phyloP scores from a whole-genome alignment of 768 basidiomycete genomes.

The Tylopilus rubrobrunneus region DNA sequence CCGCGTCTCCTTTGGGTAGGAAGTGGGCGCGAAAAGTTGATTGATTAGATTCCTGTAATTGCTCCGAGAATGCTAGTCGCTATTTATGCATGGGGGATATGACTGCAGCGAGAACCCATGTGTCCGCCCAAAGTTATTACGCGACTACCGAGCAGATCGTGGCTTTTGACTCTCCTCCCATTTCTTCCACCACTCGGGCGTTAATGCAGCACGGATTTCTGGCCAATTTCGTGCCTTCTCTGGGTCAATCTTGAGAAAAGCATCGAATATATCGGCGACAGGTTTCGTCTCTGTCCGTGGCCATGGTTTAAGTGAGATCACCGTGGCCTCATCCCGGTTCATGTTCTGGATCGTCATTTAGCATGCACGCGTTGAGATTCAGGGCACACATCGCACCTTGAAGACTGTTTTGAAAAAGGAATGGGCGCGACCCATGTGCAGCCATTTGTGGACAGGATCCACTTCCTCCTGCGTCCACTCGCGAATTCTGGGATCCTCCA shows the following conservation, averaged over 20 bases:
- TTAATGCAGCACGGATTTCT: slow-evolving; percentile 19
- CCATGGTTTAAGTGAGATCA: slow-evolving; percentile 8
- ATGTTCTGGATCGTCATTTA: slow-evolving; percentile 15
- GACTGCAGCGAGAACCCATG: neutral
- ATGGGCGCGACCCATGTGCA: slow-evolving; percentile 31
- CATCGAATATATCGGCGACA: slow-evolving; percentile 18
- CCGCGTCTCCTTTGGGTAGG: slow-evolving; percentile 50
- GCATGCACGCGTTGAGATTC: neutral
- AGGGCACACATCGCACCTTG: slow-evolving; percentile 17
- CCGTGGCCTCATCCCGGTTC: slow-evolving; percentile 13
- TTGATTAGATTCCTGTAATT: slow-evolving; percentile 33
- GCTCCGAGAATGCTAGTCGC: slow-evolving; percentile 7
- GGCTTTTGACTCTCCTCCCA: slow-evolving; percentile 25
- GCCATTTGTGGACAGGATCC: slow-evolving; percentile 32
- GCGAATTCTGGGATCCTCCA: slow-evolving; percentile 38
- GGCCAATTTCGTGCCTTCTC: slow-evolving; percentile 20
- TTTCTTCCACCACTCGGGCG: slow-evolving; percentile 30
- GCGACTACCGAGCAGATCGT: slow-evolving; percentile 1
- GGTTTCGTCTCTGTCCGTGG: slow-evolving; percentile 13
- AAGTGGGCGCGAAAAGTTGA: slow-evolving; percentile 77
- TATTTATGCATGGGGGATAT: slow-evolving; percentile 15
- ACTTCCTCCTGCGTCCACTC: slow-evolving; percentile 39
- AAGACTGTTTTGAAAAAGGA: slow-evolving; percentile 25
- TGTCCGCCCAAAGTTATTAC: neutral
- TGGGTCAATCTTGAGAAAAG: slow-evolving; percentile 23